Base-by-base conservation (phyloP, 2,329 filamentous ascomycete genomes). In the Chrysosporium keratinophilum region DNA sequence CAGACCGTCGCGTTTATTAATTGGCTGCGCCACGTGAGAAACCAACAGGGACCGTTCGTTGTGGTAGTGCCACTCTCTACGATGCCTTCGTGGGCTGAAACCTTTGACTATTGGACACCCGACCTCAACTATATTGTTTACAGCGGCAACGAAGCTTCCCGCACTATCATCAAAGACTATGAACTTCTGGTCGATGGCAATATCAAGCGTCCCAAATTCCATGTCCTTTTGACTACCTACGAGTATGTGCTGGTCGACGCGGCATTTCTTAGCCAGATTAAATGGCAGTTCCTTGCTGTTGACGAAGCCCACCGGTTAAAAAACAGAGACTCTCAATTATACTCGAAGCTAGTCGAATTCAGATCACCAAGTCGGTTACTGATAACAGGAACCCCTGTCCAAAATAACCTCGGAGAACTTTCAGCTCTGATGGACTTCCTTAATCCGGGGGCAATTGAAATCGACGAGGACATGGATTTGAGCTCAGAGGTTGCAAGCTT, bases 71-170 rank as follows among this genome's bases (percentile, higher is more conserved):
- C 93, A 28, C 78, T 98, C 20, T 97, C 91, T 57, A 95, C 95
- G 46, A 95, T 98, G 73, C 91, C 93, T 5, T 89, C 93, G 1
- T 98, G 93, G 93, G 93, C 88, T 44, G 93, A 98, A 65, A 98
- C 93, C 0, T 96, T 98, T 70, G 93, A 96, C 69, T 78, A 86
- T 59, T 98, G 93, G 93, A 84, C 93, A 2, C 93, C 93, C 0
- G 91, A 97, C 65, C 72, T 97, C 58, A 97, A 98, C 69, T 97
- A 96, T 69, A 87, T 98, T 55, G 88, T 96, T 51, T 98, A 98
- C 69, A 88, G 91, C 50, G 93, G 94, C 49, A 91, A 89, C 52
- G 86, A 93, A 67, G 80, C 85, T 34, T 85, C 93, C 33, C 87
- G 94, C 43, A 84, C 78, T 59, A 91, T 89, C 61, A 95, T 98